phyloP scores from a whole-genome alignment of 2,329 filamentous ascomycete species.

The Trichophyton schoenleinii region DNA sequence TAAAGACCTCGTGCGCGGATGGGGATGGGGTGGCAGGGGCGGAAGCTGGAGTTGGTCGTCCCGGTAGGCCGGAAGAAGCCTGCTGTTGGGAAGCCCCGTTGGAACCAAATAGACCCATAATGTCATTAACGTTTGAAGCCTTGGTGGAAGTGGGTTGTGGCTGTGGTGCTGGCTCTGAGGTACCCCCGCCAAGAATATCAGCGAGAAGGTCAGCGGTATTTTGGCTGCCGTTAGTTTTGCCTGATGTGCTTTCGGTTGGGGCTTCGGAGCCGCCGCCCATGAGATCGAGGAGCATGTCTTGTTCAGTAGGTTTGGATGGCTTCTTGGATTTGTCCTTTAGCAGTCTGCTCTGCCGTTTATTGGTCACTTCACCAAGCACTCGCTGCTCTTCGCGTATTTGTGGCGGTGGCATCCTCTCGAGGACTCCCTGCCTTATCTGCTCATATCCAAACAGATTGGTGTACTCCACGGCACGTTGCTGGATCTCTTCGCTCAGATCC shows the following conservation, averaged over 20 bases:
- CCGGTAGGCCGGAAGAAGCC: conserved; percentile 38
- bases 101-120: conserved; percentile 77
- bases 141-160: conserved; percentile 40
- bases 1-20: conserved; percentile 59
- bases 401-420: conserved; percentile 95
- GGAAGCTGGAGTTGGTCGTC: conserved; percentile 38
- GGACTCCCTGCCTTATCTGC: conserved; percentile 70
- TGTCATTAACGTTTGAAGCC: conserved; percentile 56
- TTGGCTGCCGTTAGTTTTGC: conserved; percentile 44
- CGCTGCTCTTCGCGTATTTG: conserved; percentile 93
- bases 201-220: conserved; percentile 80
- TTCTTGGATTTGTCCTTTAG: conserved; percentile 62
- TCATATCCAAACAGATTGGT: conserved; percentile 88
- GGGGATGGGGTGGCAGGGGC: conserved; percentile 30
- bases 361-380: conserved; percentile 69
- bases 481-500: conserved; percentile 86
- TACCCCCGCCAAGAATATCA: conserved; percentile 74
- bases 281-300: conserved; percentile 81
- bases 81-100: conserved; percentile 34
- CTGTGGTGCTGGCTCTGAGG: conserved; percentile 24
- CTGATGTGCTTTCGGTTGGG: conserved; percentile 45
- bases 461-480: conserved; percentile 92
- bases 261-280: conserved; percentile 66
- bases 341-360: conserved; percentile 50
- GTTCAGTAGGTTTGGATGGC: conserved; percentile 69